Conservation (phyloP, 83 land plant genomes). For the Thuja plicata region DNA sequence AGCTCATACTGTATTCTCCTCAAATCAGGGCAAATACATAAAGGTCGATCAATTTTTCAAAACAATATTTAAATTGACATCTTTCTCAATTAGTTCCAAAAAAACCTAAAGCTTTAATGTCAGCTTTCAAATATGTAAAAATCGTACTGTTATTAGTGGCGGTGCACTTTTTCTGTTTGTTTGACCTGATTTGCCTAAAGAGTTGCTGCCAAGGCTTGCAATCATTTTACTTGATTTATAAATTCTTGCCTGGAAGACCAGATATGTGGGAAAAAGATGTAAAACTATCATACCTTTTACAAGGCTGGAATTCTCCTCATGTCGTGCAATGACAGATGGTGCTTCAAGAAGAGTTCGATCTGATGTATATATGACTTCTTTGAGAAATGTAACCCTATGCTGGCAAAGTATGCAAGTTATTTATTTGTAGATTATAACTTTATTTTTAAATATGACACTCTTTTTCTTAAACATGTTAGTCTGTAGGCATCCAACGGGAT, state of each 20-base stretch:
- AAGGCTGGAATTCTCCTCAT: neutral
- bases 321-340: neutral
- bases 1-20: neutral
- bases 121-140: neutral
- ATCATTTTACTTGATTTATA: neutral
- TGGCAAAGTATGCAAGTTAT: neutral
- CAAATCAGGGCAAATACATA: neutral
- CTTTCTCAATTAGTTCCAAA: neutral
- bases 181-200: neutral
- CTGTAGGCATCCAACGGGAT: too few relatives aligned
- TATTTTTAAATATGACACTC: too few relatives aligned
- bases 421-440: neutral
- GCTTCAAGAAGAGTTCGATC: neutral
- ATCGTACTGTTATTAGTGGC: neutral
- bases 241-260: constrained; percentile 3
- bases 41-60: neutral
- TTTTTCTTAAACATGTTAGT: too few relatives aligned
- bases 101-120: neutral
- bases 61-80: neutral
- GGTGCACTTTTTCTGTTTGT: neutral
- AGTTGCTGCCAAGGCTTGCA: neutral
- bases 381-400: neutral
- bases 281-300: neutral
- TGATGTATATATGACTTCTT: neutral
- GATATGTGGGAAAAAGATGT: neutral